phyloP scores from a whole-genome alignment of 2,329 filamentous ascomycete species.

The Emericellopsis atlantica region DNA sequence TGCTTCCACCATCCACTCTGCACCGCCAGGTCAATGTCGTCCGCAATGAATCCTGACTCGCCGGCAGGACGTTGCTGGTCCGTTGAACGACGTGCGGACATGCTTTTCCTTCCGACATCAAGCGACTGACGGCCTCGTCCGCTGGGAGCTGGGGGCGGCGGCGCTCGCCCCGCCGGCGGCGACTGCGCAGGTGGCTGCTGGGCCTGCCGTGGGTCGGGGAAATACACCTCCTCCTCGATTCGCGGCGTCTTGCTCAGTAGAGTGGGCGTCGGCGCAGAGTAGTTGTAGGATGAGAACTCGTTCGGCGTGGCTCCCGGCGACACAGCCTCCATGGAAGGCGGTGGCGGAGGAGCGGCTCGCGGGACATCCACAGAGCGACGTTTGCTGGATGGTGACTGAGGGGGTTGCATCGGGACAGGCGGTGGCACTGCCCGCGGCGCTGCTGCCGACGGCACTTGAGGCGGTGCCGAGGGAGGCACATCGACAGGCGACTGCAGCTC shows the following conservation, averaged over 20 bases:
- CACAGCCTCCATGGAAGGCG: constrained; percentile 20
- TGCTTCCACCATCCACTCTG: constrained; percentile 81
- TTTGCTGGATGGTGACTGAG: constrained; percentile 33
- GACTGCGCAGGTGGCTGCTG: constrained; percentile 32
- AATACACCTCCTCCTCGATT: constrained; percentile 33
- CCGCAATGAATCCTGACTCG: constrained; percentile 76
- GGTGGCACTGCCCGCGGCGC: constrained; percentile 51
- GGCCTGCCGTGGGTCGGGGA: constrained; percentile 28
- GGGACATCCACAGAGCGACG: constrained; percentile 60
- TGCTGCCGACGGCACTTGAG: constrained; percentile 40
- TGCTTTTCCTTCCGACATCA: constrained; percentile 22
- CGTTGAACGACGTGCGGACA: constrained; percentile 47
- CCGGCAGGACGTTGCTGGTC: constrained; percentile 64
- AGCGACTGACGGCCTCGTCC: constrained; percentile 17
- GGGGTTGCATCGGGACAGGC: constrained; percentile 50
- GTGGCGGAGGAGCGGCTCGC: constrained; percentile 54
- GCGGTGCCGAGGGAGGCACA: constrained; percentile 31
- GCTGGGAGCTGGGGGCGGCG: constrained; percentile 22
- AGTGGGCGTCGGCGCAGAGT: constrained; percentile 23
- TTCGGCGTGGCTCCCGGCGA: constrained; percentile 35
- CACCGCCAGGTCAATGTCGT: constrained; percentile 68
- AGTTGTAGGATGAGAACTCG: constrained; percentile 59
- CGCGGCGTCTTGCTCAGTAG: constrained; percentile 21
- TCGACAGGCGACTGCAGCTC: constrained; percentile 51
- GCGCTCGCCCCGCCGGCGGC: constrained; percentile 31